Base-by-base conservation (phyloP, 2,329 filamentous ascomycete species). In the Clarireedia monteithiana region DNA sequence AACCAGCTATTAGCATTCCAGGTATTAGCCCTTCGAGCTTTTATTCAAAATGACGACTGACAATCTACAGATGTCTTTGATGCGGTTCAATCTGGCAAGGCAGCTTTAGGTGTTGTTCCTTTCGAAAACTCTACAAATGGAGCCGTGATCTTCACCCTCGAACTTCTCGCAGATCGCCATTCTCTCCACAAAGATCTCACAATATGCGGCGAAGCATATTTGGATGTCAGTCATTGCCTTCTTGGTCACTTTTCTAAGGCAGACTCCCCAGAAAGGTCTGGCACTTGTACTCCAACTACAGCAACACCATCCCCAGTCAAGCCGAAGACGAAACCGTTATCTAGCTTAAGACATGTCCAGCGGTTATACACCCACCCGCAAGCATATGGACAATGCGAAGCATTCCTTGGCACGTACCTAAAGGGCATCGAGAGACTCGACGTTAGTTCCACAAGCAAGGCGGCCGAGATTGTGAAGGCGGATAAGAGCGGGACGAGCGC, bases 91-190 rank as follows among this genome's bases (percentile, higher is more conserved):
- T 76, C 77, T 39, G 79, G 81, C 57, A 69, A 74, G 46, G 82
- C 82, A 0, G 72, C 79, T 52, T 85, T 85, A 56, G 94, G 91
- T 63, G 88, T 97, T 34, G 88, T 96, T 1, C 94, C 94, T 6
- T 91, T 96, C 72, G 92, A 97, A 70, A 99, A 99, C 75, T 95
- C 89, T 42, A 92, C 89, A 68, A 96, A 97, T 71, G 94, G 94
- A 66, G 86, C 87, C 54, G 94, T 99, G 50, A 84, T 94, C 55
- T 88, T 90, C 70, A 96, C 91, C 0, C 80, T 97, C 24, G 91
- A 96, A 72, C 82, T 92, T 62, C 83, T 99, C 58, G 89, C 89
- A 62, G 90, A 96, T 72, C 78, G 87, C 26, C 74, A 82, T 40
- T 72, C 71, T 44, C 72, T 73, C 45, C 89, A 88, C 68, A 76